Evolutionary conservation across 2,329 filamentous ascomycete species (phyloP).

Genomic region (Penicillium sclerotiorum): DNA sequence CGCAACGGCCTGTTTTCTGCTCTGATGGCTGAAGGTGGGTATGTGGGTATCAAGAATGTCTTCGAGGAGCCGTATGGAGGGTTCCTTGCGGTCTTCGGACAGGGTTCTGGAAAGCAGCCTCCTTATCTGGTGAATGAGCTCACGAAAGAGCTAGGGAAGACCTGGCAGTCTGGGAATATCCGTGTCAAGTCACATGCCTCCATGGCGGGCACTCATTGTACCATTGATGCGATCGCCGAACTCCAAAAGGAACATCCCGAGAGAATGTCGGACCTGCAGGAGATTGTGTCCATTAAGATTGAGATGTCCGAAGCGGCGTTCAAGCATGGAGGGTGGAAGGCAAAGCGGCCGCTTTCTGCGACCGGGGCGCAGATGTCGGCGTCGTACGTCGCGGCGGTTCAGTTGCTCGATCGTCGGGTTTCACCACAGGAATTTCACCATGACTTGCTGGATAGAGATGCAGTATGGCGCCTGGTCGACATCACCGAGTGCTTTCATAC

Average conservation of each 20-base stretch:
- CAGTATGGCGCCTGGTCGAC: not conserved
- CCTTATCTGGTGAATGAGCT: slow-evolving; percentile 32
- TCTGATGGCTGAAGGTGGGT: slow-evolving; percentile 40
- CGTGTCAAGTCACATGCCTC: slow-evolving; percentile 33
- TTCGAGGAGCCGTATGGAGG: slow-evolving; percentile 46
- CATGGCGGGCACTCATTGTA: slow-evolving; percentile 5
- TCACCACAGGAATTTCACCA: too few species aligned
- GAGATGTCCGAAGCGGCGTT: slow-evolving; percentile 6
- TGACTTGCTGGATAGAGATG: too few species aligned
- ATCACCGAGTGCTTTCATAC: slow-evolving; percentile 3
- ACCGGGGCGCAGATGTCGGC: too few species aligned
- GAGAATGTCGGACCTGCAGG: too few species aligned
- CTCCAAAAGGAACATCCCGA: not conserved
- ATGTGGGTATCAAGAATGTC: slow-evolving; percentile 49
- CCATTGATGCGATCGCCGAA: slow-evolving; percentile 14
- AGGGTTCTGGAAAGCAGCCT: slow-evolving; percentile 31
- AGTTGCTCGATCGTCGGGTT: too few species aligned
- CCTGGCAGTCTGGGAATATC: slow-evolving; percentile 41
- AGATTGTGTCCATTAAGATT: not conserved
- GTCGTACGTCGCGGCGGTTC: too few species aligned
- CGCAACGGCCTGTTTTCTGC: too few species aligned
- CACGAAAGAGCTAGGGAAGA: slow-evolving; percentile 35
- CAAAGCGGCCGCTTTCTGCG: not conserved
- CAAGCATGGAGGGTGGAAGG: slow-evolving; percentile 7
- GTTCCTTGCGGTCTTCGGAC: slow-evolving; percentile 44